Percentiles rank a stretch among this genome's conserved stretches.
Evolutionary conservation across 2,329 filamentous ascomycete species (phyloP).

Genomic region (Trichoderma polysporum): DNA sequence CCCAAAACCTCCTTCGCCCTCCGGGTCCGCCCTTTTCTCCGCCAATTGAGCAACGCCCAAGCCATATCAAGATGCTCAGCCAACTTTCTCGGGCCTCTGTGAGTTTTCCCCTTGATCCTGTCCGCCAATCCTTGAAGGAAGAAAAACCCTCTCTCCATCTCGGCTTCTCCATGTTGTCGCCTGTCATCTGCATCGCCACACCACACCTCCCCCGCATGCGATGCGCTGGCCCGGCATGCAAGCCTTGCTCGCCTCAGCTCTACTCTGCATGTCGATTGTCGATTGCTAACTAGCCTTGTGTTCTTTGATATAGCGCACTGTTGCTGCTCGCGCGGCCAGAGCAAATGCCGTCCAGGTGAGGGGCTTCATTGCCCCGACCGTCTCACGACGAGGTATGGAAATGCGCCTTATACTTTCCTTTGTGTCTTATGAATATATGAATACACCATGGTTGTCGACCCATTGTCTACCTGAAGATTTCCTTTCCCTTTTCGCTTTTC

Average conservation of each 20-base stretch:
- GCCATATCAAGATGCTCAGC: constrained; percentile 49
- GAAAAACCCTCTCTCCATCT: background rate
- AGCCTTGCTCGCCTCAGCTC: background rate
- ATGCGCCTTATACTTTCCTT: constrained; percentile 2
- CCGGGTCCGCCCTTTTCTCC: constrained; percentile 6
- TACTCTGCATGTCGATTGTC: background rate
- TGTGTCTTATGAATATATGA: background rate
- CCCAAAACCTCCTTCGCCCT: background rate
- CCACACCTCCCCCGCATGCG: constrained; percentile 34
- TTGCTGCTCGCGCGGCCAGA: constrained; percentile 47
- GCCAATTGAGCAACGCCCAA: constrained; percentile 47
- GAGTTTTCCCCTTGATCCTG: constrained; percentile 34
- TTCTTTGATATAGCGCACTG: constrained; percentile 32
- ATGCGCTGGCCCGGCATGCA: constrained; percentile 45
- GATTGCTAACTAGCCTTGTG: constrained; percentile 13
- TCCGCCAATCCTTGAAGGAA: background rate
- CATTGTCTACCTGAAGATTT: background rate
- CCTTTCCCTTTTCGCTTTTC: too few species aligned
- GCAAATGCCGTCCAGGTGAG: constrained; percentile 48
- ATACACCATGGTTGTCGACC: background rate
- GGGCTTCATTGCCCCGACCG: constrained; percentile 60
- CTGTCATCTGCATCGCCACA: constrained; percentile 4
- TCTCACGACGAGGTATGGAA: constrained; percentile 61
- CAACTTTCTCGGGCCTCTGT: constrained; percentile 58
- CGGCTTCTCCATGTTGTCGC: background rate